Evolutionary conservation across 768 basidiomycete genomes (phyloP).

Genomic region (Artomyces pyxidatus): DNA sequence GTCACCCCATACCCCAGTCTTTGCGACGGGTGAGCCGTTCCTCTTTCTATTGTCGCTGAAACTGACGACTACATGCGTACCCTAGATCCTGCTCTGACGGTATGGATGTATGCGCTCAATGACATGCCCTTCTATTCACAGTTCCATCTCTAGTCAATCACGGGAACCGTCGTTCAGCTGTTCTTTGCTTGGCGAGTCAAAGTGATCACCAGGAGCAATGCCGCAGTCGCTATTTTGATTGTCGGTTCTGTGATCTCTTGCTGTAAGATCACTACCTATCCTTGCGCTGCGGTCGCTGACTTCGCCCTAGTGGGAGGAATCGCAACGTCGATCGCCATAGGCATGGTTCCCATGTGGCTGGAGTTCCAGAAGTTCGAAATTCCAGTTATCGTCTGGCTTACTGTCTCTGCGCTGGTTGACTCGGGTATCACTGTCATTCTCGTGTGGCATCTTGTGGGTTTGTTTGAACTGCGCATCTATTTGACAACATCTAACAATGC

Average conservation of each 20-base stretch:
- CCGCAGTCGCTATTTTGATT: neutral
- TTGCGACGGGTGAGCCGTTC: slow-evolving; percentile 2
- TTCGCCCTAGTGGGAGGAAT: slow-evolving; percentile 11
- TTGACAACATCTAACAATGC: too few relatives aligned
- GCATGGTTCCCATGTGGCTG: slow-evolving; percentile 9
- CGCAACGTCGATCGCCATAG: slow-evolving; percentile 13
- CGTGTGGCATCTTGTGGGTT: slow-evolving; percentile 15
- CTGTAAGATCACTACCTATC: neutral
- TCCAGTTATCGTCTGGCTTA: slow-evolving; percentile 15
- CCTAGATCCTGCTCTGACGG: slow-evolving; percentile 9
- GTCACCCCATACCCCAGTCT: neutral
- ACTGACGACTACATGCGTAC: neutral
- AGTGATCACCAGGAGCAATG: slow-evolving; percentile 1
- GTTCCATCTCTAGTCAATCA: neutral
- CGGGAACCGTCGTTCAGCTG: slow-evolving; percentile 6
- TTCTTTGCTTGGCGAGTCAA: slow-evolving; percentile 12
- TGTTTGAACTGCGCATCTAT: too few relatives aligned
- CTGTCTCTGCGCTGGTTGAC: slow-evolving; percentile 12
- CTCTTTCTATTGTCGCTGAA: neutral
- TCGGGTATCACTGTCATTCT: slow-evolving; percentile 13
- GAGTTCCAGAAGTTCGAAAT: slow-evolving; percentile 14
- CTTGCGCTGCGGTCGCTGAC: neutral
- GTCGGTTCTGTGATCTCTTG: slow-evolving; percentile 2
- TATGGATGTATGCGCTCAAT: neutral
- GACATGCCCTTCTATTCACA: neutral